Evolutionary conservation across 805 yeast genomes (phyloP).

Genomic region (Metschnikowia hibisci): DNA sequence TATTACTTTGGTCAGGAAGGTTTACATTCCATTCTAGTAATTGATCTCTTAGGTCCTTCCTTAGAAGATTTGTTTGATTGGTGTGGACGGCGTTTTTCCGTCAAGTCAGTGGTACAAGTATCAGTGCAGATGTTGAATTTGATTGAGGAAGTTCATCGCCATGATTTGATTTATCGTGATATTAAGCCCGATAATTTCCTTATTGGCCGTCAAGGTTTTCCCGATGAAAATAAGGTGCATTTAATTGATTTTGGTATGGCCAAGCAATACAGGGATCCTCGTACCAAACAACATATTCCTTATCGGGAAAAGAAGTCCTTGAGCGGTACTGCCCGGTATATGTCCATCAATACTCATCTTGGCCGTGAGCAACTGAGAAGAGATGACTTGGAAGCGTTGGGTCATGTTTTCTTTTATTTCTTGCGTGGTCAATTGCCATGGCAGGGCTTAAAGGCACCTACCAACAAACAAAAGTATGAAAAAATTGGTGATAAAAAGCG

Average conservation of each 20-base stretch:
- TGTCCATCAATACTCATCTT: slow-evolving; percentile 89
- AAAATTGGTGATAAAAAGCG: slow-evolving; percentile 93
- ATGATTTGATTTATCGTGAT: slow-evolving; percentile 74
- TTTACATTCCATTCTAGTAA: slow-evolving; percentile 69
- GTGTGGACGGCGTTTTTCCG: slow-evolving; percentile 75
- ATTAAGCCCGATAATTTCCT: slow-evolving; percentile 82
- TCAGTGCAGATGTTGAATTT: slow-evolving; percentile 76
- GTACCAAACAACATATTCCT: slow-evolving; percentile 76
- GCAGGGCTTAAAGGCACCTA: slow-evolving; percentile 97
- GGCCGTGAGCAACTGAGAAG: slow-evolving; percentile 97
- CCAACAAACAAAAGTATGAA: slow-evolving; percentile 95
- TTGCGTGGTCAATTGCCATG: slow-evolving; percentile 96
- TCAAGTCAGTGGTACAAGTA: slow-evolving; percentile 68
- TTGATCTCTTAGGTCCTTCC: slow-evolving; percentile 76
- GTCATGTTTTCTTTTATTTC: slow-evolving; percentile 90
- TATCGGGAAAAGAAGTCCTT: slow-evolving; percentile 93
- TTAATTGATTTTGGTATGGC: slow-evolving; percentile 87
- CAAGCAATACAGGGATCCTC: slow-evolving; percentile 76
- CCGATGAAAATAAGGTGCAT: slow-evolving; percentile 64
- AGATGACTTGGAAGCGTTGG: slow-evolving; percentile 92
- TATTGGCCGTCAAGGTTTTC: slow-evolving; percentile 58
- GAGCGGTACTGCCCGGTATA: slow-evolving; percentile 97
- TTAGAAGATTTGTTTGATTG: slow-evolving; percentile 81
- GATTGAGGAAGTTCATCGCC: slow-evolving; percentile 70
- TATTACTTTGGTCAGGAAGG: slow-evolving; percentile 87